Evolutionary conservation across 1,284 basidiomycete species (phyloP).

Genomic region (Ceratobasidium papillatum): DNA sequence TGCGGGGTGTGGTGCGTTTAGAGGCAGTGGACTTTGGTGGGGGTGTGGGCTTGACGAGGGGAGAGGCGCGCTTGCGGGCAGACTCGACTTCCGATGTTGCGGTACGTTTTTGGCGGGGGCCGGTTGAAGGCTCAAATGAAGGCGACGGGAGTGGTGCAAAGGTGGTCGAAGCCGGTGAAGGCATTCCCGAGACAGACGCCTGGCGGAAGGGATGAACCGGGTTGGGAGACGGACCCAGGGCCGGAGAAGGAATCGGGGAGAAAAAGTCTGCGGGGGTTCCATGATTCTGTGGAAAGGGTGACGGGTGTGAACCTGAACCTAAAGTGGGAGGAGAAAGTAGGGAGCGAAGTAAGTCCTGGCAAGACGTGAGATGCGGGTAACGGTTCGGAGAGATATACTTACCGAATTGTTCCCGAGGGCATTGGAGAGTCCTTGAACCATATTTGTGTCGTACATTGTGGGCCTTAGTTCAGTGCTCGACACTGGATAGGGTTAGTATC

Average conservation of each 20-base stretch:
- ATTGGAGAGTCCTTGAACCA: slow-evolving; percentile 64
- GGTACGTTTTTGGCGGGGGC: slow-evolving; percentile 43
- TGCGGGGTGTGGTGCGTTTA: slow-evolving; percentile 49
- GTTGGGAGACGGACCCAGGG: slow-evolving; percentile 55
- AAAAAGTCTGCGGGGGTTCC: slow-evolving; percentile 58
- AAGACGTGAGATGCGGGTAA: not conserved
- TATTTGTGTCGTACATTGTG: slow-evolving; percentile 58
- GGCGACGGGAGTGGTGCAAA: slow-evolving; percentile 45
- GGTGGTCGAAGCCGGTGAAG: slow-evolving; percentile 51
- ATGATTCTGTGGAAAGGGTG: slow-evolving; percentile 50
- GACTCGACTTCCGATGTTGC: slow-evolving; percentile 27
- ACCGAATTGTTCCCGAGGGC: slow-evolving; percentile 58
- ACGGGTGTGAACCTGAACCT: slow-evolving; percentile 42
- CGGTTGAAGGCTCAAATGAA: slow-evolving; percentile 38
- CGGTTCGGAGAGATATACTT: slow-evolving; percentile 7
- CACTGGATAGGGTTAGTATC: slow-evolving; percentile 52
- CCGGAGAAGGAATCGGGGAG: slow-evolving; percentile 65
- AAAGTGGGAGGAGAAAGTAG: slow-evolving; percentile 50
- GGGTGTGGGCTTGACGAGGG: slow-evolving; percentile 38
- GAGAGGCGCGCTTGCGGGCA: slow-evolving; percentile 51
- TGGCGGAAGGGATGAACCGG: slow-evolving; percentile 48
- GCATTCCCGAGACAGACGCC: slow-evolving; percentile 45
- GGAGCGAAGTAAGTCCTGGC: slow-evolving; percentile 41
- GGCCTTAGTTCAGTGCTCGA: slow-evolving; percentile 69
- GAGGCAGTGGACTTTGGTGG: slow-evolving; percentile 14